Evolutionary conservation across 225 moss, liverwort and hornwort species (phyloP), one percentile per base, ranked within the genome.

Genomic region (Lunularia cruciata): DNA sequence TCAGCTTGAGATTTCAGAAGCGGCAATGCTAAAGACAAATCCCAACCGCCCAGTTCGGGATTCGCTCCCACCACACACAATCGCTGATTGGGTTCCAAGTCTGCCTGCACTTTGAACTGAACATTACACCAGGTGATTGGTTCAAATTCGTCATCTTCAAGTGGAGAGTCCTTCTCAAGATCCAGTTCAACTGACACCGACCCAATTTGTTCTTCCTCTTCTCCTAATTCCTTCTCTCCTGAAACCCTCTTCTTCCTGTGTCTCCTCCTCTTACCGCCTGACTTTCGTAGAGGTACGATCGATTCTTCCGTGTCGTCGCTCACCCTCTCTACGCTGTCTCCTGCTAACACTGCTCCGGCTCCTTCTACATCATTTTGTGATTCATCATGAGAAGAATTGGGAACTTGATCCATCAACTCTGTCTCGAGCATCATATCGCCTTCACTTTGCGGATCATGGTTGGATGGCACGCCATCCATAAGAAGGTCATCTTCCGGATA

Each of bases 1-100:
- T 81, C 62, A 65, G 77, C 65, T 61, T 82, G 60, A 35, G 71
- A 71, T 47, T 68, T 65, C 10, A 45, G 23, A 22, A 82, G 74
- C 16, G 77, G 76, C 71, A 82, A 62, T 56, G 81, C 77, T 56
- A 67, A 49, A 25, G 81, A 82, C 32, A 82, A 61, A 60, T 81
- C 81, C 81, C 81, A 81, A 22, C 48, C 71, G 54, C 81, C 81
- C 23, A 81, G 71, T 67, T 81, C 81, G 38, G 77, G 77, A 32
- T 82, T 82, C 15, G 70, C 81, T 71, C 81, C 81, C 16, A 77
- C 74, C 19, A 75, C 77, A 33, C 25, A 77, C 57, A 82, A 74
- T 7, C 65, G 60, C 37, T 77, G 70, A 65, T 75, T 68, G 14
- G 61, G 61, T 33, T 68, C 71, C 74, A 82, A 37, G 4, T 77